Evolutionary conservation across 306 rosid genomes (phyloP).

Genomic region (Prunus salicina): DNA sequence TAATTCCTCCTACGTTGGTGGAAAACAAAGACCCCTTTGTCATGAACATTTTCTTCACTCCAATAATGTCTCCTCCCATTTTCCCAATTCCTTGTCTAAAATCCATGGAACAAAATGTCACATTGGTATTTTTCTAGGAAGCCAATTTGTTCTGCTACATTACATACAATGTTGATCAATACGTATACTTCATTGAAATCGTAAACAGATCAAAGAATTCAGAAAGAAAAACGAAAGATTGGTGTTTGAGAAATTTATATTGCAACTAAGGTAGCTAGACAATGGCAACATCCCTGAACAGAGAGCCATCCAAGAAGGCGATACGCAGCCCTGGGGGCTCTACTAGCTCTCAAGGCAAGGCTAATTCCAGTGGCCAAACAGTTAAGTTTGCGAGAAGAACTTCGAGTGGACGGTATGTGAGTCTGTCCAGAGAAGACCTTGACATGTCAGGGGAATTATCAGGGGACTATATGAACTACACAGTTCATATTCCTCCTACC

Average conservation of each 20-base stretch:
- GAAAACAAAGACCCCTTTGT: not conserved
- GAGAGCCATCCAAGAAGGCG: constrained; percentile 61
- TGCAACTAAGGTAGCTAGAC: not conserved
- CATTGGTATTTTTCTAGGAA: not conserved
- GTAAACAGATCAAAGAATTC: not conserved
- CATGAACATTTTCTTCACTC: not conserved
- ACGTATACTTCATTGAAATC: not conserved
- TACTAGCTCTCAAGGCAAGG: constrained; percentile 33
- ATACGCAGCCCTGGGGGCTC: constrained; percentile 48
- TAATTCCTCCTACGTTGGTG: not conserved
- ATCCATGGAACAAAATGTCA: not conserved
- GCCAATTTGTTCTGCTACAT: not conserved
- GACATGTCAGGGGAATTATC: constrained; percentile 72
- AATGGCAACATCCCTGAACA: constrained; percentile 56
- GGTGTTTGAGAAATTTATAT: not conserved
- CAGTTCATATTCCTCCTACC: constrained; percentile 87
- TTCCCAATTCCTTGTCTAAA: not conserved
- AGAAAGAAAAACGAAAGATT: not conserved
- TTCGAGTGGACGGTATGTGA: constrained; percentile 81
- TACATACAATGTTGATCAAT: not conserved
- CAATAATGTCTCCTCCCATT: not conserved
- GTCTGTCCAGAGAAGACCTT: constrained; percentile 79
- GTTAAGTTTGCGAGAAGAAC: constrained; percentile 83
- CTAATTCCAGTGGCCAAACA: constrained; percentile 41
- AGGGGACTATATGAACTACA: constrained; percentile 78